A percentile compares a stretch with the other conserved stretches of the same genome.
These are phyloP conservation scores for Colletotrichum noveboracense DNA, from an alignment of 2,329 filamentous ascomycete species.

Conservation along the genomic window DNA sequence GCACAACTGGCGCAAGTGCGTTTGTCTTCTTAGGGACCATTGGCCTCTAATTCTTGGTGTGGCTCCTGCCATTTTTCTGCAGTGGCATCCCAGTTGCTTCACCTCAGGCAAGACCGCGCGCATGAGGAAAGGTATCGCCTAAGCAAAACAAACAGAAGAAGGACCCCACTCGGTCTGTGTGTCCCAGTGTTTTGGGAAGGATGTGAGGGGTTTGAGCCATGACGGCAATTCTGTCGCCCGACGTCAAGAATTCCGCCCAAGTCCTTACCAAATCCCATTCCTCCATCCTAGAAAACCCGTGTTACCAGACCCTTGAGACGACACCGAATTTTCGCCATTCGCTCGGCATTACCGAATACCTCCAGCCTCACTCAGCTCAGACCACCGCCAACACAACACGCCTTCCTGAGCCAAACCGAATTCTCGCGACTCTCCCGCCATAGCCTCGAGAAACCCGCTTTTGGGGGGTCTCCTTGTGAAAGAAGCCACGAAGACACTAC, in stretches of 20 bases:
- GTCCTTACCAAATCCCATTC: slow-evolving; percentile 12
- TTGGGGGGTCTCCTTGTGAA: not conserved
- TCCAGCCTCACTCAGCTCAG: not conserved
- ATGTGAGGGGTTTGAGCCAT: not conserved
- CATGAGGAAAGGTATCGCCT: not conserved
- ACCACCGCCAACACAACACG: not conserved
- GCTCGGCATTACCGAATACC: not conserved
- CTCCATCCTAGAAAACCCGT: not conserved
- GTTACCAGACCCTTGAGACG: not conserved
- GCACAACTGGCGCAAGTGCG: no score
- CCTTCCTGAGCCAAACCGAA: not conserved
- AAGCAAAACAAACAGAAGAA: not conserved
- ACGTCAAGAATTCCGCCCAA: not conserved
- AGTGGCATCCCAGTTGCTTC: not conserved
- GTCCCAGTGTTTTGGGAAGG: not conserved
- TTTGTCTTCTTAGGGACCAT: no score
- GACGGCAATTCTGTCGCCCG: not conserved
- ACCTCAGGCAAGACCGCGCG: not conserved
- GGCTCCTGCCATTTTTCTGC: not conserved
- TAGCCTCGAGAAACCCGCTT: not conserved
- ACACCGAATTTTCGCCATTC: slow-evolving; percentile 10
- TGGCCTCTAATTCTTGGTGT: no score
- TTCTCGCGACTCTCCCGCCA: not conserved
- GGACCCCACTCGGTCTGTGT: not conserved
- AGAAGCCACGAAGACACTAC: not conserved